A percentile compares a stretch with the other conserved stretches of the same genome.
Conservation (phyloP, 331 rosid species). For the Arachis monticola region DNA sequence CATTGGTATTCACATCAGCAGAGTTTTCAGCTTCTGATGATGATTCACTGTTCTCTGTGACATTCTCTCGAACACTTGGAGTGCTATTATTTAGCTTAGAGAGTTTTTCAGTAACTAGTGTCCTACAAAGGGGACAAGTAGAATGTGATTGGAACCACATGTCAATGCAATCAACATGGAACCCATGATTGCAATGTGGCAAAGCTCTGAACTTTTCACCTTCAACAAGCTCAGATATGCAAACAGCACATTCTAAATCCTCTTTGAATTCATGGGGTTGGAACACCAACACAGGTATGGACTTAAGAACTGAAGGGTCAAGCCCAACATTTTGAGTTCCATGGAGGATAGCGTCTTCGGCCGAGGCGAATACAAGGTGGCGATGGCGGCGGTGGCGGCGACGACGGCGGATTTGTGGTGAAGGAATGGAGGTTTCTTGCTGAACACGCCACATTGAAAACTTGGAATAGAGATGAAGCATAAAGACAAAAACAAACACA, state of each 20-base stretch:
- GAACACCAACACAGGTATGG: constrained; percentile 65
- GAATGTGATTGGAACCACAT: constrained; percentile 96
- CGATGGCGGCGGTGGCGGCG: constrained; percentile 66
- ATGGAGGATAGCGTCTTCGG: constrained; percentile 55
- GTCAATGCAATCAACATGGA: constrained; percentile 93
- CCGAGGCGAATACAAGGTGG: constrained; percentile 76
- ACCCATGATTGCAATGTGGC: constrained; percentile 93
- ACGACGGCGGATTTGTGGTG: constrained; percentile 31
- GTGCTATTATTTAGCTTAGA: constrained; percentile 12
- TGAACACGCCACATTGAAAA: constrained; percentile 67
- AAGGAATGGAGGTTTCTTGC: constrained; percentile 42
- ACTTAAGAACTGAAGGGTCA: constrained; percentile 65
- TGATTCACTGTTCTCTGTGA: constrained; percentile 29
- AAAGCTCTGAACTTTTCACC: constrained; percentile 77
- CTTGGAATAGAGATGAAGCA: constrained; percentile 80
- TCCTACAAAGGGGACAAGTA: constrained; percentile 90
- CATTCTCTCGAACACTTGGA: constrained; percentile 37
- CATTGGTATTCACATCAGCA: constrained; percentile 44
- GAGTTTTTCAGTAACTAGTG: constrained; percentile 50
- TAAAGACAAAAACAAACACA: constrained; percentile 64
- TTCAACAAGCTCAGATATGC: constrained; percentile 72
- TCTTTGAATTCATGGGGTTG: constrained; percentile 70
- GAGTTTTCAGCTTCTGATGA: constrained; percentile 42
- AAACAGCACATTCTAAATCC: constrained; percentile 92
- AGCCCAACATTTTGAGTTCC: constrained; percentile 58